Evolutionary conservation across 495 filamentous ascomycete species (phyloP).

Genomic region (Daldinia decipiens): DNA sequence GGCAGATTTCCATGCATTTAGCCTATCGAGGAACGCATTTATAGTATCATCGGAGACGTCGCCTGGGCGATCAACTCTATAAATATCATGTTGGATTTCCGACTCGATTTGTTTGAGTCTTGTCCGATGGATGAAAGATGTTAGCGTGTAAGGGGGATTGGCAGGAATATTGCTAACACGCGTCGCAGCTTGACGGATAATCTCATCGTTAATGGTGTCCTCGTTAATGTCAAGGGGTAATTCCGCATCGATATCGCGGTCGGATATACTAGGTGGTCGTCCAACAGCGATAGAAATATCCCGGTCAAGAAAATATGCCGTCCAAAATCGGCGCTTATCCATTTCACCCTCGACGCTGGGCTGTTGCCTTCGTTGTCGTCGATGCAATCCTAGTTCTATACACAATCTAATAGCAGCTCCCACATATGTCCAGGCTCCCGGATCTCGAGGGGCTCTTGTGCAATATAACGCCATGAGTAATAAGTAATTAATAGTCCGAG

Average conservation of each 20-base stretch:
- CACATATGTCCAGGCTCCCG: slow-evolving; percentile 50
- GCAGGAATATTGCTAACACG: slow-evolving; percentile 44
- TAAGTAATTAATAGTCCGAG: slow-evolving; percentile 48
- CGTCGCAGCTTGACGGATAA: slow-evolving; percentile 48
- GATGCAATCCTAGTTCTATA: slow-evolving; percentile 65
- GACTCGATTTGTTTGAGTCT: slow-evolving; percentile 65
- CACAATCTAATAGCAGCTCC: slow-evolving; percentile 64
- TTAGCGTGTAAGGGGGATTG: slow-evolving; percentile 56
- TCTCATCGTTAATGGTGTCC: slow-evolving; percentile 56
- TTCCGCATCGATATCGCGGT: slow-evolving; percentile 65
- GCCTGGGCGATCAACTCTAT: slow-evolving; percentile 61
- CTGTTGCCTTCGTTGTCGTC: slow-evolving; percentile 57
- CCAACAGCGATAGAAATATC: slow-evolving; percentile 64
- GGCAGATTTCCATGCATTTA: slow-evolving; percentile 46
- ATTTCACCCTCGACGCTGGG: slow-evolving; percentile 61
- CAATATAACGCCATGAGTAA: slow-evolving; percentile 47
- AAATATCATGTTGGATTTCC: slow-evolving; percentile 65
- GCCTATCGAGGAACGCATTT: slow-evolving; percentile 41
- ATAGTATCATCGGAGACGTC: slow-evolving; percentile 43
- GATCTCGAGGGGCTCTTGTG: slow-evolving; percentile 46
- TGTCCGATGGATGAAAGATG: slow-evolving; percentile 61
- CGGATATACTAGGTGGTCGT: slow-evolving; percentile 63
- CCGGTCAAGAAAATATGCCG: slow-evolving; percentile 64
- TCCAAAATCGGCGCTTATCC: slow-evolving; percentile 64
- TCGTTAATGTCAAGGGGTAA: slow-evolving; percentile 59